Evolutionary conservation across 2,329 filamentous ascomycete species (phyloP).

Genomic region (Alternaria sp.): DNA sequence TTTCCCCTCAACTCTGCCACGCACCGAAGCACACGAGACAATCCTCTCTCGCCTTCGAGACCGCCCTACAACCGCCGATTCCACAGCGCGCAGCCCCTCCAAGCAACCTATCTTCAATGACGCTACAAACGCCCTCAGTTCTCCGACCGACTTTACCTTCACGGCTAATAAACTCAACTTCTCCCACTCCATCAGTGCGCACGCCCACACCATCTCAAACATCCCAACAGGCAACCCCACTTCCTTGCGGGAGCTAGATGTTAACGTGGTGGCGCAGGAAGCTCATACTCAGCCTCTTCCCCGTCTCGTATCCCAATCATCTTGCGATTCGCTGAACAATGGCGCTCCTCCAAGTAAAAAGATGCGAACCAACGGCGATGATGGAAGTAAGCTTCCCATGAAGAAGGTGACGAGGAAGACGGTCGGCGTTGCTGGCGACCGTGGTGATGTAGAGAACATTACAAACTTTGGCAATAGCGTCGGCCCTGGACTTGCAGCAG

Average conservation of each 20-base stretch:
- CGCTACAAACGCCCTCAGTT: slow-evolving; percentile 50
- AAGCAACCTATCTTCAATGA: slow-evolving; percentile 66
- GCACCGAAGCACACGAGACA: slow-evolving; percentile 71
- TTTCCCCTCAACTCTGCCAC: slow-evolving; percentile 81
- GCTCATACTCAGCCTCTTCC: slow-evolving; percentile 43
- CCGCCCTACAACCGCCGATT: slow-evolving; percentile 42
- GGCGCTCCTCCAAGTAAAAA: slow-evolving; percentile 55
- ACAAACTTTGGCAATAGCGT: slow-evolving; percentile 53
- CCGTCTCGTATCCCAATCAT: slow-evolving; percentile 41
- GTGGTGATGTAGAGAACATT: slow-evolving; percentile 53
- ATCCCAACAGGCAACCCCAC: slow-evolving; percentile 28
- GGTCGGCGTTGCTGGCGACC: slow-evolving; percentile 49
- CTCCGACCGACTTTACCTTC: slow-evolving; percentile 38
- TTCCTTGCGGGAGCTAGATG: slow-evolving; percentile 59
- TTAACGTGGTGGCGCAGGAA: slow-evolving; percentile 54
- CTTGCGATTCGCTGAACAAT: slow-evolving; percentile 36
- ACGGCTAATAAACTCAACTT: slow-evolving; percentile 34
- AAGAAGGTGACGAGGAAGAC: slow-evolving; percentile 55
- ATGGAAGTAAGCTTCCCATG: slow-evolving; percentile 55
- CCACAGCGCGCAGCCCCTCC: slow-evolving; percentile 51
- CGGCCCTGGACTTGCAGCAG: slow-evolving; percentile 46
- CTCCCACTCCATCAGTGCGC: slow-evolving; percentile 39
- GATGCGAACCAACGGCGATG: slow-evolving; percentile 47
- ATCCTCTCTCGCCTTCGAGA: slow-evolving; percentile 61
- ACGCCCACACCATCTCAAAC: slow-evolving; percentile 31